A percentile compares a stretch with the other conserved stretches of the same genome.
phyloP scores from a whole-genome alignment of 768 basidiomycete genomes.

The Erythrobasidium yunnanense region DNA sequence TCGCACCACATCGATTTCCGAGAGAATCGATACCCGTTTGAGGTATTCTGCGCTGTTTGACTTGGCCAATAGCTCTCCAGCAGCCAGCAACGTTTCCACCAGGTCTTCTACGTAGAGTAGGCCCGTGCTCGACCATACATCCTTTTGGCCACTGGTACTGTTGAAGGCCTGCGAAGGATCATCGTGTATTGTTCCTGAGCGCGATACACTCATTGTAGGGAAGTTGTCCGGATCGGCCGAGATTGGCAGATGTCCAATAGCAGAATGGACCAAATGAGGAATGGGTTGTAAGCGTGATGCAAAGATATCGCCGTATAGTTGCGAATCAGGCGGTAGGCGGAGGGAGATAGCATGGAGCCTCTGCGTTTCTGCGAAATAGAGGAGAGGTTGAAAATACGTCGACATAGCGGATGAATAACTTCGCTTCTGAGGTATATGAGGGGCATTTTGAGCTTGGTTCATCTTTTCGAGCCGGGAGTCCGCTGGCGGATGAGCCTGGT shows the following conservation, averaged over 20 bases:
- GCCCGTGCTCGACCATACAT: neutral
- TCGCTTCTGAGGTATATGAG: too few species aligned
- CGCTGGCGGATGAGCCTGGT: too few species aligned
- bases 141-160: neutral
- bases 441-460: too few species aligned
- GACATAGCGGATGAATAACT: neutral
- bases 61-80: constrained; percentile 12
- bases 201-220: constrained; percentile 5
- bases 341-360: constrained; percentile 15
- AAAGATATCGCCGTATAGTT: constrained; percentile 34
- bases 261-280: constrained; percentile 33
- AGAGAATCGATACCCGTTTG: constrained; percentile 32
- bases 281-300: constrained; percentile 31
- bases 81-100: constrained; percentile 9
- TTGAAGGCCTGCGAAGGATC: neutral
- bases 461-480: too few species aligned
- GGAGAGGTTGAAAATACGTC: neutral
- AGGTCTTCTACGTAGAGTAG: constrained; percentile 16
- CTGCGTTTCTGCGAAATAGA: neutral
- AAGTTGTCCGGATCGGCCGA: constrained; percentile 22
- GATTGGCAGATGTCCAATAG: constrained; percentile 35
- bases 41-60: constrained; percentile 31
- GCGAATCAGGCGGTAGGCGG: constrained; percentile 27
- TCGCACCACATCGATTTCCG: constrained; percentile 33
- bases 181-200: neutral